phyloP scores from a whole-genome alignment of 2,329 filamentous ascomycete genomes.

The Hypoxylon sp. region DNA sequence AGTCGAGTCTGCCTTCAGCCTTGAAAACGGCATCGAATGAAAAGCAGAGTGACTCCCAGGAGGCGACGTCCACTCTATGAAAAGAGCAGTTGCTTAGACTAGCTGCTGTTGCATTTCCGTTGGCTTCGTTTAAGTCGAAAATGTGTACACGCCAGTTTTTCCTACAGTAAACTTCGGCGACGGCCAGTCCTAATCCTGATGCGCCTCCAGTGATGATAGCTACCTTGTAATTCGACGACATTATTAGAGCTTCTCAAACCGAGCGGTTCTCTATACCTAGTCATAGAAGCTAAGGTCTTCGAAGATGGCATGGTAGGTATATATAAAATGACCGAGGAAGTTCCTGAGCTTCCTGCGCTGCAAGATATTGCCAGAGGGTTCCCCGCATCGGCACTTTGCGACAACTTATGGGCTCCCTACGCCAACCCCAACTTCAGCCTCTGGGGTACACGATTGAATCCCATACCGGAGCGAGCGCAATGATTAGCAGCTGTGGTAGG shows the following conservation, averaged over 20 bases:
- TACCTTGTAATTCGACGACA: constrained; percentile 36
- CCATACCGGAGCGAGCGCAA: background rate
- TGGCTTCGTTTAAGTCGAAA: constrained; percentile 38
- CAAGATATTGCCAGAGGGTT: constrained; percentile 17
- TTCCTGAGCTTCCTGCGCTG: background rate
- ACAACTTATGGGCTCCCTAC: background rate
- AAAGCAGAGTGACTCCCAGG: constrained; percentile 41
- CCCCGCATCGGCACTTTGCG: constrained; percentile 45
- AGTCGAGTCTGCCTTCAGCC: constrained; percentile 42
- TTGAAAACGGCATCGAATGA: constrained; percentile 45
- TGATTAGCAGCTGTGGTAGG: background rate
- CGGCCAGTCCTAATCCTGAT: constrained; percentile 49
- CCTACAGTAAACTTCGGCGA: constrained; percentile 42
- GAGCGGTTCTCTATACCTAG: background rate
- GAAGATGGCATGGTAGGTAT: background rate
- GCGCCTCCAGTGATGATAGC: constrained; percentile 50
- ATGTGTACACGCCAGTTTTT: constrained; percentile 48
- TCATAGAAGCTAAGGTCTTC: too few species aligned
- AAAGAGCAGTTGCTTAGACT: constrained; percentile 20
- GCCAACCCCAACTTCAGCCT: background rate
- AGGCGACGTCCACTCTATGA: constrained; percentile 42
- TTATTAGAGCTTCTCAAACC: constrained; percentile 1
- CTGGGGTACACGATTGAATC: background rate
- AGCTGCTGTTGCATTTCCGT: background rate
- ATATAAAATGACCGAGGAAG: background rate